These are phyloP conservation scores for Solanum megistacrolobum DNA, from an alignment of 257 asterid genomes.

Conservation along the genomic window DNA sequence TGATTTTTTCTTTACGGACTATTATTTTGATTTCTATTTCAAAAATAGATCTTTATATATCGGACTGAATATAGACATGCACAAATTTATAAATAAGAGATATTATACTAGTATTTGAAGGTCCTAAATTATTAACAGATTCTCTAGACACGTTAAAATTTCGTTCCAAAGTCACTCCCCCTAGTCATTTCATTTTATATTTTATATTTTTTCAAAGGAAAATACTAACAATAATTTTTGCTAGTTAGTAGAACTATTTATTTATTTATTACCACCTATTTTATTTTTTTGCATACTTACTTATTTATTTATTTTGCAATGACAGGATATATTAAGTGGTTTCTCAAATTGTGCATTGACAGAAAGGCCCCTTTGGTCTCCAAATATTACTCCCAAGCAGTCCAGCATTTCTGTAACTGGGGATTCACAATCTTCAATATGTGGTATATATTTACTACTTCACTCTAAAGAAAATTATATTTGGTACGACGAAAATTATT, in stretches of 20 bases:
- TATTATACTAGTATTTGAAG: too few relatives aligned
- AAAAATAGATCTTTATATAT: too few relatives aligned
- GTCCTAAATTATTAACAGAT: not conserved
- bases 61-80: too few relatives aligned
- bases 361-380: constrained; percentile 29
- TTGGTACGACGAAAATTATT: not conserved
- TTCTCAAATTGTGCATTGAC: constrained; percentile 18
- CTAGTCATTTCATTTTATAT: too few relatives aligned
- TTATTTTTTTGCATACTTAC: not conserved
- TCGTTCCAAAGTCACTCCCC: too few relatives aligned
- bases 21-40: too few relatives aligned
- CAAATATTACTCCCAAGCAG: constrained; percentile 20
- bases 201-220: too few relatives aligned
- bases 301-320: not conserved
- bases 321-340: constrained; percentile 36
- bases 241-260: too few relatives aligned
- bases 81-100: too few relatives aligned
- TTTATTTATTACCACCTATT: not conserved
- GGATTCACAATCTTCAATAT: constrained; percentile 62
- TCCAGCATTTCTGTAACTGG: constrained; percentile 28
- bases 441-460: constrained; percentile 26
- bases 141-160: too few relatives aligned
- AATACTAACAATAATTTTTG: too few relatives aligned
- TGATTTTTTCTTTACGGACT: too few relatives aligned
- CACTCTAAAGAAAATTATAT: not conserved